These are phyloP conservation scores for Nemania bipapillata DNA, from an alignment of 2,329 filamentous ascomycete genomes.

Conservation along the genomic window DNA sequence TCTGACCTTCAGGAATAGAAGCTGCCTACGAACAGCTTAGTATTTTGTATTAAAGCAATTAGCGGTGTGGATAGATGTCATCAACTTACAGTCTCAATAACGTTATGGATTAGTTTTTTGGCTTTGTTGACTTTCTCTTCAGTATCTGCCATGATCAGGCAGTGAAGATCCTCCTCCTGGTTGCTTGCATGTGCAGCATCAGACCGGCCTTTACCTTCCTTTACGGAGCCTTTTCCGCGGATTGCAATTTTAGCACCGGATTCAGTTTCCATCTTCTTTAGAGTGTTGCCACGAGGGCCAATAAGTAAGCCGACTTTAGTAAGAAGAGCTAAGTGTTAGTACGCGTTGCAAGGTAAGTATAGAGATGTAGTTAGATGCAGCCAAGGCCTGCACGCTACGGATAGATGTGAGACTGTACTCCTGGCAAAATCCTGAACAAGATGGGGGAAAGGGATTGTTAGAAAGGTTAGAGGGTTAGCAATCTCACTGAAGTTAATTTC, in stretches of 20 bases:
- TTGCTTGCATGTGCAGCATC: slow-evolving; percentile 99
- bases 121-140: slow-evolving; percentile 99
- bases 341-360: slow-evolving; percentile 55
- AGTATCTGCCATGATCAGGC: slow-evolving; percentile 98
- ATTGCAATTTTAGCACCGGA: slow-evolving; percentile 99
- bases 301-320: slow-evolving; percentile 99
- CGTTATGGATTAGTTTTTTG: slow-evolving; percentile 97
- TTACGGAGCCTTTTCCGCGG: slow-evolving; percentile 98
- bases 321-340: slow-evolving; percentile 93
- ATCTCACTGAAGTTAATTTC: slow-evolving; percentile 99
- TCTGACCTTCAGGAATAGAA: slow-evolving; percentile 97
- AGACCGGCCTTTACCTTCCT: slow-evolving; percentile 98
- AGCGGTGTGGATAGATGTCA: not conserved
- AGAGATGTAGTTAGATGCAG: slow-evolving; percentile 52
- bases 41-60: not conserved
- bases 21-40: slow-evolving; percentile 73
- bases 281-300: slow-evolving; percentile 98
- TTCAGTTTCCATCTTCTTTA: slow-evolving; percentile 99
- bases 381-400: slow-evolving; percentile 47
- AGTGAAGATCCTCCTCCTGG: slow-evolving; percentile 99
- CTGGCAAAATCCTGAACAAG: slow-evolving; percentile 60
- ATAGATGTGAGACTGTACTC: slow-evolving; percentile 54
- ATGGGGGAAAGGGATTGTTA: slow-evolving; percentile 65
- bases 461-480: slow-evolving; percentile 95
- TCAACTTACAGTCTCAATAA: slow-evolving; percentile 91